phyloP scores from a whole-genome alignment of 2,329 filamentous ascomycete genomes.

The Scedosporium dehoogii region DNA sequence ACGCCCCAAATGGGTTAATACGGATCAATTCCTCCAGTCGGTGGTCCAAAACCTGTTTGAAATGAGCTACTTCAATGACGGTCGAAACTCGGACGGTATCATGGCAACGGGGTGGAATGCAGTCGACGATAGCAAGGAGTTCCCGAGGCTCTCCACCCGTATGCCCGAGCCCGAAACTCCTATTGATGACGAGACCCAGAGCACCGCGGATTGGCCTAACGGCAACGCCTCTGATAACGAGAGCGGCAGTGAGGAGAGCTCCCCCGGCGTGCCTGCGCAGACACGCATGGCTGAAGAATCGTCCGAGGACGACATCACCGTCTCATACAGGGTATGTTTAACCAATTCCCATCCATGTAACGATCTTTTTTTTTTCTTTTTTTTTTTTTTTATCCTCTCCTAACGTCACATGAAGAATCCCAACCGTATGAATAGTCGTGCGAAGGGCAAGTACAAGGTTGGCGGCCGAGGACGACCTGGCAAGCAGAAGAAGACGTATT shows the following conservation, averaged over 20 bases:
- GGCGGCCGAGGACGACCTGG: not conserved
- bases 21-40: constrained; percentile 47
- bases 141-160: constrained; percentile 41
- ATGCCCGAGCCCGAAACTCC: constrained; percentile 29
- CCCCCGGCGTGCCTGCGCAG: constrained; percentile 18
- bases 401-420: constrained; percentile 11
- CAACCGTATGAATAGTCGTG: constrained; percentile 21
- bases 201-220: constrained; percentile 35
- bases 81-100: constrained; percentile 32
- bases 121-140: constrained; percentile 47
- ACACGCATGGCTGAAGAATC: constrained; percentile 53
- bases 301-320: constrained; percentile 41
- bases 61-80: constrained; percentile 54
- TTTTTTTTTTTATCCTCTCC: too few species aligned
- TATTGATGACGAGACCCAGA: constrained; percentile 36
- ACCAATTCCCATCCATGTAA: not conserved
- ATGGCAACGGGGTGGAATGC: constrained; percentile 63
- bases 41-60: constrained; percentile 66
- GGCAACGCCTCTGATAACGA: constrained; percentile 40
- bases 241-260: constrained; percentile 41
- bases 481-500: constrained; percentile 26
- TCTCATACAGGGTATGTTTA: constrained; percentile 23
- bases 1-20: constrained; percentile 44
- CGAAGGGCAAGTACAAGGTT: constrained; percentile 35
- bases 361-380: not conserved